Evolutionary conservation across 176 grass and related monocot genomes (phyloP), one percentile per base, ranked within the genome.

Genomic region (Bothriochloa decipiens): DNA sequence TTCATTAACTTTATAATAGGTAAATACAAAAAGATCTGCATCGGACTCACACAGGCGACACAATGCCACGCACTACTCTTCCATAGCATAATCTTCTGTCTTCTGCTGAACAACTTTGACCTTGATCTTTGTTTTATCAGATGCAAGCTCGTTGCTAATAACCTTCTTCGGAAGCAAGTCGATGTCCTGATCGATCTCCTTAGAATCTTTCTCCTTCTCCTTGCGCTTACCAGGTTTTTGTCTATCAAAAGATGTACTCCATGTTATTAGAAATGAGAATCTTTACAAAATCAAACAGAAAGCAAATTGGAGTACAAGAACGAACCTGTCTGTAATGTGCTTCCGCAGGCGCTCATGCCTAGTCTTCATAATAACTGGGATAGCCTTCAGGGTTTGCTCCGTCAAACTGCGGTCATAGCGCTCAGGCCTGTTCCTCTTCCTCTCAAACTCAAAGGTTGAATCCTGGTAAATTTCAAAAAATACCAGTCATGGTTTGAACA

Each of bases 381-480:
- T 97, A 22, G 91, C 94, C 81, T 90, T 93, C 22, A 99, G 83
- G 46, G 93, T 91, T 45, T 61, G 73, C 50, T 85, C 88, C 0
- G 90, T 91, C 39, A 92, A 64, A 83, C 86, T 96, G 12, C 97
- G 86, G 72, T 99, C 88, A 20, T 99, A 99, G 79, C 90, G 91
- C 25, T 96, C 91, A 22, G 91, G 97, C 86, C 93, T 92, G 81
- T 98, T 98, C 55, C 93, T 90, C 78, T 92, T 96, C 88, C 96
- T 92, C 88, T 98, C 96, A 75, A 98, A 91, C 86, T 98, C 96
- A 68, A 98, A 98, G 18, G 93, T 98, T 6, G 93, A 12, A 32
- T 98, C 96, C 96, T 98, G 35, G 36, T 77, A 8, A 22, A 77
- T 76, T 72, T 82, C 33, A 77, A 32, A 85, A 16, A 58, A 39